Evolutionary conservation across 208 protist genomes (phyloP), one percentile per base, ranked within the genome.

Genomic region (Leishmania braziliensis): DNA sequence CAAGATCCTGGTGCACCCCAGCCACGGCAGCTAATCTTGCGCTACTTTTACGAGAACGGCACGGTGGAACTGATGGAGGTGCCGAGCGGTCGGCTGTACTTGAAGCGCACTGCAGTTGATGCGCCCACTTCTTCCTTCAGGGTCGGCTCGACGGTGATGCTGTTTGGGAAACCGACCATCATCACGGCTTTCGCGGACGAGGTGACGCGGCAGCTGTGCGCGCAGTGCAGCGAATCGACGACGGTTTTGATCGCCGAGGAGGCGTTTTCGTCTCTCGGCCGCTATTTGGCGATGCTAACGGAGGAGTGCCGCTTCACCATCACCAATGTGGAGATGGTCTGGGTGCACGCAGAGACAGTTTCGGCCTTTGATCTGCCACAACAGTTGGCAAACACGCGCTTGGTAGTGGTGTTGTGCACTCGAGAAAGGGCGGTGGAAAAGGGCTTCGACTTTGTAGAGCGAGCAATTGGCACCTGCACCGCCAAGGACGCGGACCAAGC

Each of bases 231-330:
- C 72, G 95, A 98, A 76, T 77, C 39, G 18, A 96, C 95, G 46
- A 83, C 88, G 10, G 51, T 96, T 1, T 23, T 97, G 29, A 86
- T 97, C 12, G 88, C 86, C n/a, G 92, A 96, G 62, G 54, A 77
- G 10, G 79, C 87, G 39, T 89, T 96, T 14, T 51, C 82, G 16
- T 78, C 68, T 2, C 79, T 98, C 0, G 95, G 95, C 18, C 90
- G 86, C 62, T 94, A 86, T 84, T 75, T 98, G 39, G 84, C 92
- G 9, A 92, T 98, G 33, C 82, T 96, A 12, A 87, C 88, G 26
- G 92, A 96, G 86, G 93, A 98, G 86, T 96, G 91, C 72, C 87
- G 89, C 66, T 95, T 96, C 81, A 91, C 85, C 9, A 82, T 96
- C 33, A 78, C 78, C 3, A 70, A 89, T 68, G 80, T 95, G 62